Percentiles rank a stretch among this genome's conserved stretches.
Evolutionary conservation across 176 grass and related monocot species (phyloP).

Genomic region (Carex myosuroides): DNA sequence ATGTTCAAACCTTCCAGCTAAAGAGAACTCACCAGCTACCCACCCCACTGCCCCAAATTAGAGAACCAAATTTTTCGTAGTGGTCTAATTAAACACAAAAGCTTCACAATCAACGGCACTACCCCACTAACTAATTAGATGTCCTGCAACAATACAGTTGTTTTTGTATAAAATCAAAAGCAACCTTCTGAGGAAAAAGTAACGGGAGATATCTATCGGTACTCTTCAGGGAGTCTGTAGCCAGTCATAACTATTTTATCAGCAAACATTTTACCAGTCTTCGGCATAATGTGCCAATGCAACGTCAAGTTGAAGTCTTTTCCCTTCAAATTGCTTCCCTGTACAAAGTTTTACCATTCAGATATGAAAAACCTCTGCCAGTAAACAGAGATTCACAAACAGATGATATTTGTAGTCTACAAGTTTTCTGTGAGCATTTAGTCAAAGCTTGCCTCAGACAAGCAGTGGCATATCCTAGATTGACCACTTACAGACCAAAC

Average conservation of each 20-base stretch:
- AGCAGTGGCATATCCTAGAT: not conserved
- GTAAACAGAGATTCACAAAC: not conserved
- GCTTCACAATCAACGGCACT: not conserved
- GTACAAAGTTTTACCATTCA: not conserved
- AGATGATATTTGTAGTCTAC: not conserved
- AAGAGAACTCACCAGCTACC: not conserved
- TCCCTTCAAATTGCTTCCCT: conserved; percentile 90
- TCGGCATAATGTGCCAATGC: conserved; percentile 99
- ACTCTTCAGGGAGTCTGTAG: conserved; percentile 75
- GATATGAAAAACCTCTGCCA: not conserved
- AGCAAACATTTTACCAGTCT: conserved; percentile 96
- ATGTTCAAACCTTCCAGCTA: not conserved
- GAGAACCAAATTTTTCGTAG: not conserved
- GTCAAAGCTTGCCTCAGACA: not conserved
- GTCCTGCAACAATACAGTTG: not conserved
- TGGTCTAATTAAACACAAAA: conserved; percentile 1
- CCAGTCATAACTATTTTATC: conserved; percentile 96
- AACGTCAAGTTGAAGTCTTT: conserved; percentile 95
- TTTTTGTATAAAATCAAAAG: not conserved
- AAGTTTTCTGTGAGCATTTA: not conserved
- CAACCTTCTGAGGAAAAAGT: not conserved
- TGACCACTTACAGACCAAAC: not conserved
- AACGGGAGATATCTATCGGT: conserved; percentile 43
- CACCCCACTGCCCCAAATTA: not conserved
- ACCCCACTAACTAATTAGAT: not conserved